phyloP scores from a whole-genome alignment of 2,329 filamentous ascomycete genomes.

The Lasiodiplodia theobromae region DNA sequence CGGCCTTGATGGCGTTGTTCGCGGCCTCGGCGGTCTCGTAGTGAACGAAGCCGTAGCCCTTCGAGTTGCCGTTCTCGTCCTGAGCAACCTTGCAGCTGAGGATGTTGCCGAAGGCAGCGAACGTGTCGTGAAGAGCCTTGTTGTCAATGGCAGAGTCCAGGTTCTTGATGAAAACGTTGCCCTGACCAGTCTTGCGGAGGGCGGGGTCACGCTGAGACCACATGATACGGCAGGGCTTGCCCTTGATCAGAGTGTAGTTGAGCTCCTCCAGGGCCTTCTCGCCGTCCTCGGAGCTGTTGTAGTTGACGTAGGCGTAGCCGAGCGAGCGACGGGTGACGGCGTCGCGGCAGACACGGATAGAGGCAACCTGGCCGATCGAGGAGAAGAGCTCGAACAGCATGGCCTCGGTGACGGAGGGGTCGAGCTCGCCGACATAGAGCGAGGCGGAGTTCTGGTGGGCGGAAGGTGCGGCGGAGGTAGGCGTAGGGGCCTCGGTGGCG shows the following conservation, averaged over 20 bases:
- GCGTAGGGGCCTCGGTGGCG: conserved; percentile 72
- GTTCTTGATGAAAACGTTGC: conserved; percentile 99
- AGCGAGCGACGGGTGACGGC: conserved; percentile 98
- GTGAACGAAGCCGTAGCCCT: conserved; percentile 99
- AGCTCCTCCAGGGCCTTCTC: conserved; percentile 99
- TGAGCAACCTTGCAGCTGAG: conserved; percentile 99
- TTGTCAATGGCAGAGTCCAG: conserved; percentile 98
- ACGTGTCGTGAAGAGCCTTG: conserved; percentile 99
- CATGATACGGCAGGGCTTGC: conserved; percentile 99
- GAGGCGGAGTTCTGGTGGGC: conserved; percentile 94
- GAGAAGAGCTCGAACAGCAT: conserved; percentile 99
- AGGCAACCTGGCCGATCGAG: conserved; percentile 97
- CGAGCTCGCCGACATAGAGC: conserved; percentile 98
- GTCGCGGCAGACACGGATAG: conserved; percentile 99
- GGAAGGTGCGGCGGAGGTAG: conserved; percentile 72
- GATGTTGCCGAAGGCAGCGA: conserved; percentile 97
- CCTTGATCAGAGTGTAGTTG: conserved; percentile 99
- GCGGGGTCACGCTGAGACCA: conserved; percentile 99
- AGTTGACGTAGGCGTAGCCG: conserved; percentile 99
- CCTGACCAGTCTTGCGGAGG: conserved; percentile 98
- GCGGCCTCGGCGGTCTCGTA: conserved; percentile 99
- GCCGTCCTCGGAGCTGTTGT: conserved; percentile 95
- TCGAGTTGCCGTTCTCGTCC: conserved; percentile 95
- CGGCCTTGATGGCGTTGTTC: conserved; percentile 96
- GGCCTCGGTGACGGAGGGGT: conserved; percentile 96